A percentile compares a stretch with the other conserved stretches of the same genome.
Conservation (phyloP, 768 basidiomycete species). For the Boletus speciosus region DNA sequence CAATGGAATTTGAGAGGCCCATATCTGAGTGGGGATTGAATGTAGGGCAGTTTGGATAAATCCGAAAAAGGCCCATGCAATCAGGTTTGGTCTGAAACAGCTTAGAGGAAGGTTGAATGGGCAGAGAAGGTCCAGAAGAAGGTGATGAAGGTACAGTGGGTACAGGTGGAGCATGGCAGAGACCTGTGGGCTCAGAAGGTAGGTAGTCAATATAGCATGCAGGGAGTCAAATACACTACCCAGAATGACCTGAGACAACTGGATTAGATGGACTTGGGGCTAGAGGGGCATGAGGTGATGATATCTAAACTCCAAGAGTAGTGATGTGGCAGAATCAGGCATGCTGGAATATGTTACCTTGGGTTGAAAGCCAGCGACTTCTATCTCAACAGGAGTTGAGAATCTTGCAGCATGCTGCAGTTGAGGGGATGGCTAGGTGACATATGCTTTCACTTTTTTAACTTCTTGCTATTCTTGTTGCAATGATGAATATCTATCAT, state of each 20-base stretch:
- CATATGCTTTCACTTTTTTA: neutral
- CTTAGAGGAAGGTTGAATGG: no score
- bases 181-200: neutral
- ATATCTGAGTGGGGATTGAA: no score
- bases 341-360: no score
- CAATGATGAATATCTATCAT: neutral
- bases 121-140: no score
- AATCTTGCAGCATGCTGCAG: neutral
- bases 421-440: neutral
- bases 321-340: no score
- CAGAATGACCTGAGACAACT: neutral
- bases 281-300: neutral
- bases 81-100: no score
- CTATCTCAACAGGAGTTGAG: neutral
- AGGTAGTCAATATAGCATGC: neutral
- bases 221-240: neutral
- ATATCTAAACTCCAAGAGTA: no score
- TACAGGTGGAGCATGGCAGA: neutral
- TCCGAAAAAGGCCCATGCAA: no score
- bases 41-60: no score
- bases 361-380: no score
- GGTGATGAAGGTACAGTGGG: neutral
- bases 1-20: no score
- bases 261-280: neutral
- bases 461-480: neutral